A percentile compares a stretch with the other conserved stretches of the same genome.
Conservation (phyloP, 768 basidiomycete genomes). For the Rhodosporidiobolus sp. region DNA sequence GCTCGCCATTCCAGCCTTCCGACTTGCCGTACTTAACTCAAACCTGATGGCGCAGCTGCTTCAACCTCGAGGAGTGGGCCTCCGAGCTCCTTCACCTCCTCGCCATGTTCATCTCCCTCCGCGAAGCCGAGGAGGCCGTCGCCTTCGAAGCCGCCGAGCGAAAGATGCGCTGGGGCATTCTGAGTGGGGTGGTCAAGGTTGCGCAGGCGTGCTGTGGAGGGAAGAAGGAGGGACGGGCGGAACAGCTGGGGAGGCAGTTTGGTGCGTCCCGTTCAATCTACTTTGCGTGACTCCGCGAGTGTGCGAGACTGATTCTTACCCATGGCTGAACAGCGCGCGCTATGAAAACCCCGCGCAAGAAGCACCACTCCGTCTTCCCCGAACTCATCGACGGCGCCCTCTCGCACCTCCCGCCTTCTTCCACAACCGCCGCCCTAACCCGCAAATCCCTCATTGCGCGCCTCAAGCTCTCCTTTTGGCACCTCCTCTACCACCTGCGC, state of each 20-base stretch:
- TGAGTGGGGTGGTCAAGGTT: not conserved
- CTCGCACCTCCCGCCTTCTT: slow-evolving; percentile 23
- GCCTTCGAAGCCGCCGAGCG: slow-evolving; percentile 1
- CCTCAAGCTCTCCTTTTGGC: slow-evolving; percentile 30
- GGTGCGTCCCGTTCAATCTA: slow-evolving; percentile 16
- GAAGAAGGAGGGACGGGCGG: not conserved
- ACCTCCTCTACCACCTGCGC: slow-evolving; percentile 67
- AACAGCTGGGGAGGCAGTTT: slow-evolving; percentile 27
- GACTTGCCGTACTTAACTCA: not conserved
- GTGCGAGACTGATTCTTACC: no score
- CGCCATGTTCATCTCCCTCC: slow-evolving; percentile 77
- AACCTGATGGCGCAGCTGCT: slow-evolving; percentile 82
- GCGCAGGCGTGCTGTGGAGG: not conserved
- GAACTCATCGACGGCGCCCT: slow-evolving; percentile 33
- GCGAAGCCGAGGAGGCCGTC: slow-evolving; percentile 59
- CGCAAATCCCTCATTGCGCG: slow-evolving; percentile 10
- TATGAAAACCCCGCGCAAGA: slow-evolving; percentile 8
- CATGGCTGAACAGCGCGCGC: slow-evolving; percentile 14
- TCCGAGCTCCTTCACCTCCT: slow-evolving; percentile 75
- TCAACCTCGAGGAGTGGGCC: slow-evolving; percentile 91
- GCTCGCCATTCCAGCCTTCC: no score
- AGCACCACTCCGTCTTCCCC: slow-evolving; percentile 30
- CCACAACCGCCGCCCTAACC: not conserved
- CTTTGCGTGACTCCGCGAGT: not conserved
- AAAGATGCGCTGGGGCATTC: slow-evolving; percentile 10